Evolutionary conservation across 2,329 filamentous ascomycete genomes (phyloP), one percentile per base, ranked within the genome.

Genomic region (Simplicillium sp.): DNA sequence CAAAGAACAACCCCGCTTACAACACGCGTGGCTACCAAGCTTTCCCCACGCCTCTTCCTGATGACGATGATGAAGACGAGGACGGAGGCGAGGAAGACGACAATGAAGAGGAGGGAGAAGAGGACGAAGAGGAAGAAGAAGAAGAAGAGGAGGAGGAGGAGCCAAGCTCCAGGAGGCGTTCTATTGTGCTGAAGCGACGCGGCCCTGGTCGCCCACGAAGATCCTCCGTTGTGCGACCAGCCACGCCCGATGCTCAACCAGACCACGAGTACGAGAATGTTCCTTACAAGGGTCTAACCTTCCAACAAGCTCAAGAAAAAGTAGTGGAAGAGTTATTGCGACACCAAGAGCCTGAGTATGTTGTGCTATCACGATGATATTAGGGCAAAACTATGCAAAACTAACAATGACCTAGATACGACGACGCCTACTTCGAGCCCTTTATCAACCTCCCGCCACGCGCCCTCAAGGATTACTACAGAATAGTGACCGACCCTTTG

Each of bases 261-360:
- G 72, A 77, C 42, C 62, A 69, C 37, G 65, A 76, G 44, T 77
- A 75, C 40, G 68, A 77, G 41, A 64, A 67, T 38, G 62, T 73
- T 4, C 69, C 75, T 2, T 90, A 86, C 58, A 76, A 79, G 42
- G 84, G 82, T 5, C 76, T 89, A 38, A 81, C 59, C 9, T 90
- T 94, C 55, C 86, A 94, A 56, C 74, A 88, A 54, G 88, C 87
- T 0, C 87, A 95, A 56, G 86, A 94, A 50, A 87, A 87, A 65
- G 78, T 95, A 42, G 67, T 94, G 4, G 77, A 82, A 41, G 85
- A 90, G 50, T 60, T 90, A 46, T 71, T 90, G 11, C 74, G 84
- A 36, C 77, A 72, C 48, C 71, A 77, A 37, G 81, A 87, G 45
- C 76, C 79, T 45, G 69, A 75, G 79, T 25, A 25, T 25, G 20